Base-by-base conservation (phyloP, 495 filamentous ascomycete genomes). In the Entonaema liquescens region DNA sequence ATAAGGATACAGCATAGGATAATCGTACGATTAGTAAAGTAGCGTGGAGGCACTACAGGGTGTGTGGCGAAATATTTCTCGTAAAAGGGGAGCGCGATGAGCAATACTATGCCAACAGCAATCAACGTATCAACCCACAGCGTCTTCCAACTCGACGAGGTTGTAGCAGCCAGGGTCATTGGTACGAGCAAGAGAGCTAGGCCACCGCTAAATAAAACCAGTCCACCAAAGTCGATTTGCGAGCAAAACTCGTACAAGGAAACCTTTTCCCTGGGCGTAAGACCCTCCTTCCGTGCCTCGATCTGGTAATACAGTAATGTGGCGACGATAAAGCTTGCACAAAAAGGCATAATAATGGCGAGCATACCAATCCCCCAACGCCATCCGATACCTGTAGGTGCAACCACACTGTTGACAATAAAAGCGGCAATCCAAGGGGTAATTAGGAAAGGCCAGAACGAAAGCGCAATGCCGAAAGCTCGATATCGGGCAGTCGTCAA, bases 301-400 rank as follows among this genome's bases (percentile, higher is more conserved):
- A 59, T 53, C 65, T 84, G 80, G 65, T 80, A 84, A 52, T 80
- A 79, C 11, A 84, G 67, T 6, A 85, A 75, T 0, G 82, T 84
- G 47, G 75, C 76, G 62, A 84, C 79, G 47, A 85, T 83, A 63
- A 82, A 80, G 66, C 77, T 80, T 5, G 83, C 80, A 35, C 81
- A 79, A 50, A 83, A 80, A 0, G 82, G 83, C 80, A 83, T 82
- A 36, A 85, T 68, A 28, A 85, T 83, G 17, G 81, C 83, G 9
- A 83, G 77, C 80, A 85, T 84, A 63, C 83, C 83, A 49, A 84
- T 84, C 13, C 82, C 81, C 83, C 83, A 85, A 25, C 82, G 78
- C 83, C 83, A 85, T 28, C 83, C 83, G 50, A 85, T 83, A 0
- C 81, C 81, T 7, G 76, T 60, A 2, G 66, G 64, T 3, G 65